Evolutionary conservation across 169 alveolate genomes (phyloP), one percentile per base, ranked within the genome.

Genomic region (Plasmodium reichenowi): DNA sequence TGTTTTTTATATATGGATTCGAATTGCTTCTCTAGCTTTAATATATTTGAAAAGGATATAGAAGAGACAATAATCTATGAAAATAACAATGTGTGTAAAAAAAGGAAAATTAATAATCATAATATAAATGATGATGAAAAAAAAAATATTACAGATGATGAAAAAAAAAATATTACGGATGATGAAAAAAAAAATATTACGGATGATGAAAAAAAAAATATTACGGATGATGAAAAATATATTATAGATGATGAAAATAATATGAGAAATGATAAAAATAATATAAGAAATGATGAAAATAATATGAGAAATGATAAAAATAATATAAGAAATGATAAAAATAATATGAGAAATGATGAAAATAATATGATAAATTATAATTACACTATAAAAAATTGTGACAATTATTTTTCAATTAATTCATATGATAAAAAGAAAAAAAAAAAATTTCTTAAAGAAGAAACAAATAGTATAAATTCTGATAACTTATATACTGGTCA

Each of bases 1-100:
- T 80, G 90, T 17, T 80, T 80, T 80, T 17, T 80, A 62, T 80
- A 56, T 60, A 48, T 80, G 32, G 90, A 80, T 32, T 66, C 90
- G 1, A 72, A 80, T 48, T 80, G 90, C 50, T 80, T 80, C 47
- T 15, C 85, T 56, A 80, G 68, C 26, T 68, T 68, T 60, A 38
- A 60, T 48, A 32, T 80, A 6, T 54, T 54, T 12, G 58, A 80
- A 22, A 38, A 56, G 3, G 70, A 56, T 43, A 68, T 17, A 1
- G 10, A 8, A 52, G n/a, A 60, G 20, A 26, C 32, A 17, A 64
- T 22, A 10, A 50, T 32, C 4, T 32, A 6, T 32, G 9, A 32
- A 32, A 32, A 32, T 32, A 32, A 32, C 9, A 32, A 32, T 32
- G 45, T 8, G 9, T 32, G 45, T 32, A 32, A 32, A 32, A 32